phyloP scores from a whole-genome alignment of 192 early-diverging fungal species.

The Coemansia erecta region DNA sequence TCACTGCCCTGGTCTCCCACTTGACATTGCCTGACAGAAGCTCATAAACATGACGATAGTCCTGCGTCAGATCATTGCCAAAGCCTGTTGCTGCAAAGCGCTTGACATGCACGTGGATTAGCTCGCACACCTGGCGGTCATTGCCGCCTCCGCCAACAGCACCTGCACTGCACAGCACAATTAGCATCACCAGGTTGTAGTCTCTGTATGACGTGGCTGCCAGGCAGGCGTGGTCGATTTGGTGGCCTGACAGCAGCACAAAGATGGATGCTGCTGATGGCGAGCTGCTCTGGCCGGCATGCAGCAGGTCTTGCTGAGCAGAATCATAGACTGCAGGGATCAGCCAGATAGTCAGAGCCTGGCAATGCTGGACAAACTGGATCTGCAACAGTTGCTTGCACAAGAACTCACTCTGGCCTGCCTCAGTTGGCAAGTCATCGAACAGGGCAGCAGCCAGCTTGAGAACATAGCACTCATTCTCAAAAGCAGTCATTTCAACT shows the following conservation, averaged over 20 bases:
- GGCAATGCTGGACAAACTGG: constrained; percentile 52
- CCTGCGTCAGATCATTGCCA: constrained; percentile 9
- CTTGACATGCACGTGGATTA: constrained; percentile 33
- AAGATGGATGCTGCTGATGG: constrained; percentile 53
- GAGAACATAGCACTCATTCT: constrained; percentile 19
- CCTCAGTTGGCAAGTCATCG: constrained; percentile 12
- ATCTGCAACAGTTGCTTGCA: constrained; percentile 21
- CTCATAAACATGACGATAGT: constrained; percentile 59
- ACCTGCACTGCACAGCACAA: constrained; percentile 61
- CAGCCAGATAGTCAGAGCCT: constrained; percentile 65
- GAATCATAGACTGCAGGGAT: constrained; percentile 52
- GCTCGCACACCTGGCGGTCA: constrained; percentile 30
- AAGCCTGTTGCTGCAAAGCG: constrained; percentile 1
- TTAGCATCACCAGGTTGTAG: constrained; percentile 71
- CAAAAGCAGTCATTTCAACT: neutral
- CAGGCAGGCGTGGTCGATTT: constrained; percentile 62
- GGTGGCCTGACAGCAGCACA: constrained; percentile 58
- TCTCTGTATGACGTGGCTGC: constrained; percentile 63
- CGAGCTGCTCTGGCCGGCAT: constrained; percentile 14
- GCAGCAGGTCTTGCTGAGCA: constrained; percentile 48
- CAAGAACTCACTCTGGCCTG: neutral
- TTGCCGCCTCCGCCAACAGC: constrained; percentile 59
- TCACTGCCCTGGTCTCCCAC: constrained; percentile 10
- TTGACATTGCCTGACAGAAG: constrained; percentile 56
- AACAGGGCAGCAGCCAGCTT: constrained; percentile 41